Evolutionary conservation across 176 grass and related monocot genomes (phyloP).

Genomic region (Carex littledalei): DNA sequence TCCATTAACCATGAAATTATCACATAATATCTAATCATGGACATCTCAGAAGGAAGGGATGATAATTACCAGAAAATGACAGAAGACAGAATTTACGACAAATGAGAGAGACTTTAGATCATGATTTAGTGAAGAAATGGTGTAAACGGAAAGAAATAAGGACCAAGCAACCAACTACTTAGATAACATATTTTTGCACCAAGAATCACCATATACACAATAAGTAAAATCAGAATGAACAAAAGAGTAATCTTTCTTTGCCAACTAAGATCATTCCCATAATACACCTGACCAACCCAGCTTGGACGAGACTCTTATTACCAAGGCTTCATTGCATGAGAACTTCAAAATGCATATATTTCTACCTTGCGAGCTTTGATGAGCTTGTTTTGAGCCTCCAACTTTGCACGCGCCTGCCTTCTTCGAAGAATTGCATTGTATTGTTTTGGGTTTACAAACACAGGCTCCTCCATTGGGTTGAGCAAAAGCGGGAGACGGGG

Average conservation of each 20-base stretch:
- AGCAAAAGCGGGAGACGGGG: slow-evolving; percentile 50
- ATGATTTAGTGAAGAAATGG: neutral
- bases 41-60: neutral
- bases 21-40: neutral
- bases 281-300: neutral
- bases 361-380: slow-evolving; percentile 85
- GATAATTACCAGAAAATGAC: neutral
- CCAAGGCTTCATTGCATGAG: neutral
- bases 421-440: slow-evolving; percentile 91
- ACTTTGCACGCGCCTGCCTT: slow-evolving; percentile 72
- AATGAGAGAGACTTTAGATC: neutral
- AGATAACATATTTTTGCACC: neutral
- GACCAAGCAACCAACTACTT: neutral
- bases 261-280: neutral
- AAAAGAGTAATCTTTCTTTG: neutral
- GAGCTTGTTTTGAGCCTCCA: slow-evolving; percentile 94
- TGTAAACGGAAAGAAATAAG: neutral
- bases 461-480: slow-evolving; percentile 74
- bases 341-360: neutral
- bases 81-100: neutral
- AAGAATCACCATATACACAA: neutral
- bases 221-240: neutral
- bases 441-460: slow-evolving; percentile 97
- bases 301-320: neutral
- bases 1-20: neutral